These are phyloP conservation scores for Coprinellus micaceus DNA, from an alignment of 768 basidiomycete genomes.

Conservation along the genomic window DNA sequence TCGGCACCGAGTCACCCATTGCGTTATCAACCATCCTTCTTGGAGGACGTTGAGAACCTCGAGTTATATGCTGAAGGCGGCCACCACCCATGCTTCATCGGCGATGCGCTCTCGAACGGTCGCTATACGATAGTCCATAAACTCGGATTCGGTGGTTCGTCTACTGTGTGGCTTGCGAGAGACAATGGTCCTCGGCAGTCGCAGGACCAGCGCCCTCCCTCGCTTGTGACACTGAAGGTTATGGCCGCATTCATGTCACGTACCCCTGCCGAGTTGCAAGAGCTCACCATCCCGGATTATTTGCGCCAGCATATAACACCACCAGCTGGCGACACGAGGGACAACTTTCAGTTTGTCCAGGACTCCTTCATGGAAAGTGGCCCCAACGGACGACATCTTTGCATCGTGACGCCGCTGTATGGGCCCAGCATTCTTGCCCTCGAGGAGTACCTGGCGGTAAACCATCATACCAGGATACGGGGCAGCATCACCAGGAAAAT, in stretches of 20 bases:
- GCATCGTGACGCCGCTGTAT: constrained; percentile 43
- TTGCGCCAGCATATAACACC: constrained; percentile 21
- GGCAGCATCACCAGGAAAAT: constrained; percentile 32
- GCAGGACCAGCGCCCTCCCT: constrained; percentile 16
- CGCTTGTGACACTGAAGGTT: constrained; percentile 25
- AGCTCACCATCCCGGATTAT: constrained; percentile 27
- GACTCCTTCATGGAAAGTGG: constrained; percentile 45
- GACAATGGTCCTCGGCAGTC: neutral
- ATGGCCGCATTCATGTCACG: constrained; percentile 31
- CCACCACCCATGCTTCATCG: constrained; percentile 48
- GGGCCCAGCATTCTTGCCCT: constrained; percentile 37
- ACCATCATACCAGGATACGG: constrained; percentile 27
- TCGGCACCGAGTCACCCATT: no score
- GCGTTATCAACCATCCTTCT: no score
- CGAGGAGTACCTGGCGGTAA: constrained; percentile 26
- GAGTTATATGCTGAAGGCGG: constrained; percentile 29
- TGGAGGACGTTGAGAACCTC: no score
- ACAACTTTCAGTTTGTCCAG: constrained; percentile 29
- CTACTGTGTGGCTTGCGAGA: constrained; percentile 33
- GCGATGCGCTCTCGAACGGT: constrained; percentile 43
- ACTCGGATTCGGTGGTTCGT: constrained; percentile 37
- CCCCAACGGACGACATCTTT: constrained; percentile 50
- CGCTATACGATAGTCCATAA: constrained; percentile 48
- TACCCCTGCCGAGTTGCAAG: constrained; percentile 19
- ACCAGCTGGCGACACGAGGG: neutral